These are phyloP conservation scores for Galium porrigens DNA, from an alignment of 305 asterid species.

Conservation along the genomic window DNA sequence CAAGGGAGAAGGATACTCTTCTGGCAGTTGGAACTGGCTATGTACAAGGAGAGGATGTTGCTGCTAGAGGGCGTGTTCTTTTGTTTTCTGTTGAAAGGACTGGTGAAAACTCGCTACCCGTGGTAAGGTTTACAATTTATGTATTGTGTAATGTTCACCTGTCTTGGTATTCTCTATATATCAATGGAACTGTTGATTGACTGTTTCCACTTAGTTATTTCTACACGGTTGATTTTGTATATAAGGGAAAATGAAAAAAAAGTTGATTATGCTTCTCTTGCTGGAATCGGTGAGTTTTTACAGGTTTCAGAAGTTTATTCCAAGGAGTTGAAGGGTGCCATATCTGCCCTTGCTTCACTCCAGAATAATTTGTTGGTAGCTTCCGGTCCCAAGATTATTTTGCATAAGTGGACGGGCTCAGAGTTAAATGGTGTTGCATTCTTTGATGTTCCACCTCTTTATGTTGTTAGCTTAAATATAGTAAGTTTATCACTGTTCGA, in stretches of 20 bases:
- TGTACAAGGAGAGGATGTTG: conserved; percentile 98
- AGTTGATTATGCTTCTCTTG: not conserved
- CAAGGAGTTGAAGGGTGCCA: conserved; percentile 96
- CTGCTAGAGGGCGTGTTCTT: conserved; percentile 91
- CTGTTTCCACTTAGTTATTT: not conserved
- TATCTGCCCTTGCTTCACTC: conserved; percentile 91
- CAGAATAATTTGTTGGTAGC: conserved; percentile 89
- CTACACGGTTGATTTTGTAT: not conserved
- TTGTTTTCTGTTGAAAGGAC: conserved; percentile 59
- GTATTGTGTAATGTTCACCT: not conserved
- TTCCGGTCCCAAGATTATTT: conserved; percentile 83
- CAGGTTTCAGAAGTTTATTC: conserved; percentile 82
- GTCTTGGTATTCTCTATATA: not conserved
- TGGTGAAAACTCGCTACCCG: conserved; percentile 45
- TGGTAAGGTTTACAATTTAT: conserved; percentile 32
- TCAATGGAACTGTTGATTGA: not conserved
- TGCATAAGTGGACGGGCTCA: conserved; percentile 94
- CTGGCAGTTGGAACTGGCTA: conserved; percentile 94
- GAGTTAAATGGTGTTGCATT: conserved; percentile 85
- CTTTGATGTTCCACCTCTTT: conserved; percentile 81
- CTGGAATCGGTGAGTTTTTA: conserved; percentile 14
- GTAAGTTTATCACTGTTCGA: conserved; percentile 30
- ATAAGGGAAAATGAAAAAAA: too few species aligned
- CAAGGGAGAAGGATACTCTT: conserved; percentile 71
- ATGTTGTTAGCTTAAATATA: conserved; percentile 94